Evolutionary conservation across 2,329 filamentous ascomycete species (phyloP), one percentile per base, ranked within the genome.

Genomic region (Graphiopsis chlorocephala): DNA sequence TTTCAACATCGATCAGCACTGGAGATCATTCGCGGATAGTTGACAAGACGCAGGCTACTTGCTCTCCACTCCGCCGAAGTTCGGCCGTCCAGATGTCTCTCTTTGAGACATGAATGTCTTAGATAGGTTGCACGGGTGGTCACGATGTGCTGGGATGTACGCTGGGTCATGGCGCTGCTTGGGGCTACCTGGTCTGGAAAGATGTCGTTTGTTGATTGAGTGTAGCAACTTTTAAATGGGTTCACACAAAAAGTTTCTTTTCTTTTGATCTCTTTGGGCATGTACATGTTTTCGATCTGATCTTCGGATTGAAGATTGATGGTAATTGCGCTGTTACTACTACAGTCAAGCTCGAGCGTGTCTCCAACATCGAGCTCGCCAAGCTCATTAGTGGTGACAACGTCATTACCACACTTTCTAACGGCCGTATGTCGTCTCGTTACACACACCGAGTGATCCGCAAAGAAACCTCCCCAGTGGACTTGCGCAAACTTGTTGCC

Each of bases 31-130:
- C n/a, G n/a, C n/a, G n/a, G n/a, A n/a, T n/a, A n/a, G n/a, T n/a
- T n/a, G n/a, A n/a, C n/a, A n/a, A n/a, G n/a, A n/a, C n/a, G n/a
- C n/a, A n/a, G n/a, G n/a, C n/a, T n/a, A n/a, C n/a, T n/a, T n/a
- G n/a, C n/a, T n/a, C n/a, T n/a, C n/a, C n/a, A n/a, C n/a, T n/a
- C n/a, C 14, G 14, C 26, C 47, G 26, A 25, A 10, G 2, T 5
- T 15, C 23, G 17, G 47, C 15, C 47, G 28, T 55, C 5, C 28
- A 31, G 50, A 38, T 56, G 53, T 56, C 53, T 58, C 35, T 58
- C 29, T 28, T 25, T 45, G 55, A 58, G 55, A 58, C 55, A 58
- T 58, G 14, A 5, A 58, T 58, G 55, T 58, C 55, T 58, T 26
- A 58, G 55, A 58, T 14, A 23, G 53, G 17, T 56, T 56, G 53